A percentile compares a stretch with the other conserved stretches of the same genome.
These are phyloP conservation scores for Leucocoprinus leucothites DNA, from an alignment of 768 basidiomycete genomes.

Conservation along the genomic window DNA sequence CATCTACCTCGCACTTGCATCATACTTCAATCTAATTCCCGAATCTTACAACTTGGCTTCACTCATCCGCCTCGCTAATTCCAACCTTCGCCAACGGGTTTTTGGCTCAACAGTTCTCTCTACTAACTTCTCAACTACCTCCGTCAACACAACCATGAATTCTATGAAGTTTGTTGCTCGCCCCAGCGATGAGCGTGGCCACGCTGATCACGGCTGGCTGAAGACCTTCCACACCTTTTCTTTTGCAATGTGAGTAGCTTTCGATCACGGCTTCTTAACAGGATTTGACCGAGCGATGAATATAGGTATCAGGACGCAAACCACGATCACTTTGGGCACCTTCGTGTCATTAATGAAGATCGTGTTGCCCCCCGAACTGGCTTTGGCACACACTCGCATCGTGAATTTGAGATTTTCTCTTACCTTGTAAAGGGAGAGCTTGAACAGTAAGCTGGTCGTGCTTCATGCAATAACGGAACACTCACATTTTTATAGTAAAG, in stretches of 20 bases:
- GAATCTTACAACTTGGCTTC: constrained; percentile 33
- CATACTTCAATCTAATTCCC: constrained; percentile 32
- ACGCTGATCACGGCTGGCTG: constrained; percentile 82
- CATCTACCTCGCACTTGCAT: constrained; percentile 38
- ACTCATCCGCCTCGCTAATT: constrained; percentile 34
- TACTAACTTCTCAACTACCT: not conserved
- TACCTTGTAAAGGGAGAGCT: constrained; percentile 79
- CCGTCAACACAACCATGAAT: constrained; percentile 13
- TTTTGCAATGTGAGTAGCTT: constrained; percentile 57
- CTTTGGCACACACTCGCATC: constrained; percentile 82
- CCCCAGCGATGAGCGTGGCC: constrained; percentile 60
- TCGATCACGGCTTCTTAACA: not conserved
- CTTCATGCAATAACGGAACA: not conserved
- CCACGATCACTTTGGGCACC: constrained; percentile 63
- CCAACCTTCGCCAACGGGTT: constrained; percentile 27
- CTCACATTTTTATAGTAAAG: constrained; percentile 52
- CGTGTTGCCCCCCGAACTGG: constrained; percentile 74
- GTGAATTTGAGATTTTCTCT: constrained; percentile 89
- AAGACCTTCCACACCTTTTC: constrained; percentile 87
- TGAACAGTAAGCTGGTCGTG: constrained; percentile 60
- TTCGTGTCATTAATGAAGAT: constrained; percentile 93
- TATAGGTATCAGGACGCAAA: constrained; percentile 56
- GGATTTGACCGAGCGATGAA: not conserved
- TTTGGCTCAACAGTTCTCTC: constrained; percentile 13
- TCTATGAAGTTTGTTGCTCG: constrained; percentile 46